These are phyloP conservation scores for Fusarium haematococcum DNA, from an alignment of 2,329 filamentous ascomycete genomes.

Conservation along the genomic window DNA sequence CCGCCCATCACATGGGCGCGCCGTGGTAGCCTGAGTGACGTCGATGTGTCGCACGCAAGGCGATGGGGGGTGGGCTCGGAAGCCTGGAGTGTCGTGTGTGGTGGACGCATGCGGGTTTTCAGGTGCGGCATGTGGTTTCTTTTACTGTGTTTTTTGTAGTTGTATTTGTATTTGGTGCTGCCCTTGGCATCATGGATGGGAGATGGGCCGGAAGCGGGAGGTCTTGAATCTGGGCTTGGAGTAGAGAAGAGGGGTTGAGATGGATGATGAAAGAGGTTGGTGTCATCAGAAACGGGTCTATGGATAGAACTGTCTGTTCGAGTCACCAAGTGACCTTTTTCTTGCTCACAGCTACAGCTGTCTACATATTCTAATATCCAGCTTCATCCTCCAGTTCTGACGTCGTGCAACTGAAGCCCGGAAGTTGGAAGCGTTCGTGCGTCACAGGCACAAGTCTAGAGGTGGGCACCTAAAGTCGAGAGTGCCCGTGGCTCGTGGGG, in stretches of 20 bases:
- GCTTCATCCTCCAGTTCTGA: background rate
- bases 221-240: background rate
- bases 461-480: background rate
- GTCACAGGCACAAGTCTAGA: slow-evolving; percentile 28
- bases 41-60: slow-evolving; percentile 26
- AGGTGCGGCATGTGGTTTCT: slow-evolving; percentile 1
- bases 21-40: slow-evolving; percentile 31
- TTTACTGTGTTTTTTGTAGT: background rate
- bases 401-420: background rate
- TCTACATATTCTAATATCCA: background rate
- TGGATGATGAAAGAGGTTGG: background rate
- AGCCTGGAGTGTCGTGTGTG: slow-evolving; percentile 2
- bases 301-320: background rate
- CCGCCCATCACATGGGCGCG: slow-evolving; percentile 35
- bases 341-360: background rate
- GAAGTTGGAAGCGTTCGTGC: slow-evolving; percentile 22
- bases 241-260: background rate
- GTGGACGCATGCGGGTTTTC: slow-evolving; percentile 7
- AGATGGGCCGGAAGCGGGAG: background rate
- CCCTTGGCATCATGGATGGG: background rate
- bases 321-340: background rate
- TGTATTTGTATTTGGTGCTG: background rate
- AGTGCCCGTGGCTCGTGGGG: slow-evolving; percentile 28
- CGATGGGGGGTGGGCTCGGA: slow-evolving; percentile 16
- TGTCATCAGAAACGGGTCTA: background rate